Evolutionary conservation across 176 grass and related monocot species (phyloP), one percentile per base, ranked within the genome.

Genomic region (Carex parvula): DNA sequence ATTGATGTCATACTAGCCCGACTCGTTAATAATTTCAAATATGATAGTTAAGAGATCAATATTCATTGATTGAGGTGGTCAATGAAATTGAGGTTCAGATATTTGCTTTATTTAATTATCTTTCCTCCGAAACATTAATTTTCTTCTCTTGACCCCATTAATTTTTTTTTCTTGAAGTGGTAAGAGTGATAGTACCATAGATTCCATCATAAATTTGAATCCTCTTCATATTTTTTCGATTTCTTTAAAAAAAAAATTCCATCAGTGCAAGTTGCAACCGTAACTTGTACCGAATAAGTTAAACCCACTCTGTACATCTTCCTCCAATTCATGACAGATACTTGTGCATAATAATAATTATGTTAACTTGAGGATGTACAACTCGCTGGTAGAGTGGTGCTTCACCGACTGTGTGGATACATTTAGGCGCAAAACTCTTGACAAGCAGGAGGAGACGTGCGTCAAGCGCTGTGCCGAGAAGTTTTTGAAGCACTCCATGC

Each of bases 401-500:
- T 99, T 99, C 76, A 86, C 85, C 0, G 97, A 99, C 30, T 99
- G 97, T 2, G 93, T 95, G 0, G 97, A 99, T 21, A 90, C 90
- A 0, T 96, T 99, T 84, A 84, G 93, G 7, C 84, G 93, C 55
- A 99, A 99, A 87, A 86, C 91, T 67, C 90, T 99, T 4, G 93
- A 99, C 85, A 99, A 96, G 87, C 93, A 99, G 85, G 97, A 99
- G 86, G 93, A 96, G 83, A 88, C 91, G 0, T 99, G 97, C 0
- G 87, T 99, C 64, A 81, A 79, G 29, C 86, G 97, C 54, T 99
- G 97, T 0, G 93, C 97, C 0, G 97, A 99, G 72, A 99, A 99
- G 87, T 99, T 99, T 74, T 75, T 99, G 84, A 99, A 99, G 87
- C 97, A 99, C 71, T 99, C 97, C 16, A 99, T 96, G 97, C 90